phyloP scores from a whole-genome alignment of 371 early-diverging fungal species.

The Mucor indicus region DNA sequence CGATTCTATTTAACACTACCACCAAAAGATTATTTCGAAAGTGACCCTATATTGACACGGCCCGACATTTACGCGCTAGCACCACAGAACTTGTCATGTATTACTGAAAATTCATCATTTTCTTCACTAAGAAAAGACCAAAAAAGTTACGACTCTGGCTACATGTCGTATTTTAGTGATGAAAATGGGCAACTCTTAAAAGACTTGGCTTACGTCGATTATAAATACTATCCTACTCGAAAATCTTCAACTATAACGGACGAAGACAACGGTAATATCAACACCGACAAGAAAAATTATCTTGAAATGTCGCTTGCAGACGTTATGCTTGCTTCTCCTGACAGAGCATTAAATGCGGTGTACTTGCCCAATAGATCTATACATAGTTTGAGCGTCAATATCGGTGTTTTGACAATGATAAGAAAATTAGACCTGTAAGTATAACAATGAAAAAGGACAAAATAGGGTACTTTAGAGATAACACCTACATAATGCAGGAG shows the following conservation, averaged over 20 bases:
- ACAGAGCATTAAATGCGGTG: slow-evolving; percentile 8
- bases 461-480: slow-evolving; percentile 6
- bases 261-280: not conserved
- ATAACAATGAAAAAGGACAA: not conserved
- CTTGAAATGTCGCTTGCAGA: slow-evolving; percentile 11
- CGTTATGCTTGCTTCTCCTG: slow-evolving; percentile 1
- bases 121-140: not conserved
- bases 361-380: slow-evolving; percentile 12
- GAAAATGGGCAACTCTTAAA: slow-evolving; percentile 4
- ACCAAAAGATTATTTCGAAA: not conserved
- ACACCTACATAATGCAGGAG: not conserved
- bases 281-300: not conserved
- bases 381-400: slow-evolving; percentile 16
- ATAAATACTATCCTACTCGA: slow-evolving; percentile 14
- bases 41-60: not conserved
- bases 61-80: not conserved
- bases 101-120: not conserved
- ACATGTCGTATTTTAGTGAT: not conserved
- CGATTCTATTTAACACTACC: not conserved
- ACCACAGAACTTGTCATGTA: not conserved
- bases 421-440: slow-evolving; percentile 27
- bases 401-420: slow-evolving; percentile 19
- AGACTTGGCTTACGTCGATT: slow-evolving; percentile 17
- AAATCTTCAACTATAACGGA: not conserved
- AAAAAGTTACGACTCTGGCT: slow-evolving; percentile 12